Conservation (phyloP, 371 early-diverging fungal genomes). For the Amoeboaphelidium protococcarum region DNA sequence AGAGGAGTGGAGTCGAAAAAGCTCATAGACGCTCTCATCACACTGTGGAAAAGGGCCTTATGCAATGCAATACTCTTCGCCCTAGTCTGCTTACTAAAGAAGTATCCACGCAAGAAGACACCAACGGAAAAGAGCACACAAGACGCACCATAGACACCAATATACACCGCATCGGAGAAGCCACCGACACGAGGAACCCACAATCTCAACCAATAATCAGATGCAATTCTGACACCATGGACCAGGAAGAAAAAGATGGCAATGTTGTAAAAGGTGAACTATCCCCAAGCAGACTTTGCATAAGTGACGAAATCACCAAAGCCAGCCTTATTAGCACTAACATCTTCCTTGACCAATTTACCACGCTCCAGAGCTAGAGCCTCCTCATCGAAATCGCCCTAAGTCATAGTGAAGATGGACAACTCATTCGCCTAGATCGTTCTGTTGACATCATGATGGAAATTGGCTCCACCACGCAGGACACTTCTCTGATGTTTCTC, state of each 20-base stretch:
- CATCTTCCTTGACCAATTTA: constrained; percentile 9
- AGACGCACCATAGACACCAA: constrained; percentile 19
- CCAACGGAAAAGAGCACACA: constrained; percentile 16
- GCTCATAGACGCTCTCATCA: constrained; percentile 50
- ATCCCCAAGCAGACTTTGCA: constrained; percentile 2
- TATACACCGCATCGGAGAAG: constrained; percentile 10
- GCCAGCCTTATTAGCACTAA: constrained; percentile 7
- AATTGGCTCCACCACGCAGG: constrained; percentile 11
- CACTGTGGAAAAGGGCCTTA: constrained; percentile 14
- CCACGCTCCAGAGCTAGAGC: constrained; percentile 5
- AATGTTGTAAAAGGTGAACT: constrained; percentile 10
- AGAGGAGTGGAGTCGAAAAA: constrained; percentile 72
- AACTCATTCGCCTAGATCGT: constrained; percentile 35
- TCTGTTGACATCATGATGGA: constrained; percentile 17
- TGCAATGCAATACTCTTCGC: constrained; percentile 18
- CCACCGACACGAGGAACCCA: constrained; percentile 20
- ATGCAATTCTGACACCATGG: constrained; percentile 17
- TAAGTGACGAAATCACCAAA: constrained; percentile 10
- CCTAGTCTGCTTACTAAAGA: constrained; percentile 12
- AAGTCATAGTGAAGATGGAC: constrained; percentile 28
- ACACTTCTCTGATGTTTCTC: constrained; percentile 29
- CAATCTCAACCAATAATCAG: constrained; percentile 20
- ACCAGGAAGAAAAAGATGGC: constrained; percentile 15
- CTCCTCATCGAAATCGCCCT: constrained; percentile 6
- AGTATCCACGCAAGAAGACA: constrained; percentile 15